Conservation (phyloP, 371 early-diverging fungal genomes). For the Mucor lusitanicus region DNA sequence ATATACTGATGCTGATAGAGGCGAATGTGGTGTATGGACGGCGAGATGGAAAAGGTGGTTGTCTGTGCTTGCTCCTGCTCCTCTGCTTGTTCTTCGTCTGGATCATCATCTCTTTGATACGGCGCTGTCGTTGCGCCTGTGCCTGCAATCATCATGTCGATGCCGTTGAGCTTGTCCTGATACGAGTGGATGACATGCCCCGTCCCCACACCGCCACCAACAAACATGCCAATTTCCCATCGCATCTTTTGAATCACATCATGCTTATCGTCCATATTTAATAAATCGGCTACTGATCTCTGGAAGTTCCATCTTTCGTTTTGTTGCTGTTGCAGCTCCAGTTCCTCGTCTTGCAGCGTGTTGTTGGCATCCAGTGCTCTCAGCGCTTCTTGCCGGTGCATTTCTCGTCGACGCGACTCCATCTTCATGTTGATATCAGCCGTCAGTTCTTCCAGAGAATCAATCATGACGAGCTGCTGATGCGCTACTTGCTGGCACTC, state of each 20-base stretch:
- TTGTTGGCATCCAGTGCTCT: constrained; percentile 7
- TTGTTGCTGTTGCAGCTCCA: neutral
- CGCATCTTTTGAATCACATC: constrained; percentile 42
- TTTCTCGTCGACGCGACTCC: constrained; percentile 8
- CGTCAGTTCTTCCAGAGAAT: constrained; percentile 25
- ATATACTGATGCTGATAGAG: constrained; percentile 39
- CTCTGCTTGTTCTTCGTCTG: neutral
- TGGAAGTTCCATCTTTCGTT: constrained; percentile 37
- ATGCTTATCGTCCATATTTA: constrained; percentile 36
- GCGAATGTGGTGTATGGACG: constrained; percentile 21
- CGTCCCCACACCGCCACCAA: constrained; percentile 50
- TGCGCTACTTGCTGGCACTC: constrained; percentile 28
- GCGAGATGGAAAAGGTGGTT: constrained; percentile 14
- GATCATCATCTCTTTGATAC: neutral
- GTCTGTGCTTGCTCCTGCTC: constrained; percentile 1
- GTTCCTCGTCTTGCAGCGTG: neutral
- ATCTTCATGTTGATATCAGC: constrained; percentile 26
- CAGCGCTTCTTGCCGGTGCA: constrained; percentile 9
- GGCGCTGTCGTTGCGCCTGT: constrained; percentile 30
- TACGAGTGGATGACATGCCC: constrained; percentile 45
- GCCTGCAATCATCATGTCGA: constrained; percentile 48
- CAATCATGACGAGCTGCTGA: constrained; percentile 31
- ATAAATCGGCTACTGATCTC: constrained; percentile 29
- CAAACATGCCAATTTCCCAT: constrained; percentile 50
- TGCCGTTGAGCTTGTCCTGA: constrained; percentile 32